Evolutionary conservation across 306 rosid species (phyloP).

Genomic region (Lupinus albus): DNA sequence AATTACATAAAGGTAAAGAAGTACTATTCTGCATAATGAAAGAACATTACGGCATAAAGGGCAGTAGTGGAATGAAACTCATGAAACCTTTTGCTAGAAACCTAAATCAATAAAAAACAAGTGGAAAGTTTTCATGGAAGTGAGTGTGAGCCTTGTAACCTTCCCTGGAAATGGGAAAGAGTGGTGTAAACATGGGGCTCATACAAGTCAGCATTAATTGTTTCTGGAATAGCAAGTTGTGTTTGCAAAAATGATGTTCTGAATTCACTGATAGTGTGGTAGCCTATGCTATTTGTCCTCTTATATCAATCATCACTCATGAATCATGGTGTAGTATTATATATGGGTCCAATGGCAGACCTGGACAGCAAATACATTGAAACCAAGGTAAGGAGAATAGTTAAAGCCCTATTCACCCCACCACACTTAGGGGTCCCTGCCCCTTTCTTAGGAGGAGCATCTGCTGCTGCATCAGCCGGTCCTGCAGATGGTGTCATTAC

Average conservation of each 20-base stretch:
- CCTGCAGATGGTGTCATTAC: neutral
- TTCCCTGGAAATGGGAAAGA: neutral
- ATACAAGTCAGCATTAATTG: neutral
- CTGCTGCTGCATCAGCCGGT: neutral
- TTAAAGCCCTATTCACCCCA: neutral
- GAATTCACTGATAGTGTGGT: neutral
- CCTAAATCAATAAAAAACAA: neutral
- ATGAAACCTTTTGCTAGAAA: neutral
- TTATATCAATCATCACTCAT: too few species aligned
- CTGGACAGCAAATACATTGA: neutral
- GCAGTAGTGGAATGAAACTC: neutral
- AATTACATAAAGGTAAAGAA: neutral
- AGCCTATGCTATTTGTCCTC: too few species aligned
- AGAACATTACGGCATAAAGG: neutral
- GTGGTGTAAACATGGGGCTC: neutral
- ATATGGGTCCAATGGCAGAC: neutral
- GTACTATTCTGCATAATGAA: neutral
- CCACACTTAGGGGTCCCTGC: conserved; percentile 14
- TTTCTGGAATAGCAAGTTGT: neutral
- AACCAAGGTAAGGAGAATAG: conserved; percentile 18
- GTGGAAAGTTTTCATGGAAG: neutral
- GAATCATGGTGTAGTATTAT: neutral
- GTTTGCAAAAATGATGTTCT: neutral
- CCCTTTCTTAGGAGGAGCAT: neutral
- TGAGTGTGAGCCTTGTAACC: neutral